These are phyloP conservation scores for Microdochium nivale DNA, from an alignment of 2,329 filamentous ascomycete genomes.

Conservation along the genomic window DNA sequence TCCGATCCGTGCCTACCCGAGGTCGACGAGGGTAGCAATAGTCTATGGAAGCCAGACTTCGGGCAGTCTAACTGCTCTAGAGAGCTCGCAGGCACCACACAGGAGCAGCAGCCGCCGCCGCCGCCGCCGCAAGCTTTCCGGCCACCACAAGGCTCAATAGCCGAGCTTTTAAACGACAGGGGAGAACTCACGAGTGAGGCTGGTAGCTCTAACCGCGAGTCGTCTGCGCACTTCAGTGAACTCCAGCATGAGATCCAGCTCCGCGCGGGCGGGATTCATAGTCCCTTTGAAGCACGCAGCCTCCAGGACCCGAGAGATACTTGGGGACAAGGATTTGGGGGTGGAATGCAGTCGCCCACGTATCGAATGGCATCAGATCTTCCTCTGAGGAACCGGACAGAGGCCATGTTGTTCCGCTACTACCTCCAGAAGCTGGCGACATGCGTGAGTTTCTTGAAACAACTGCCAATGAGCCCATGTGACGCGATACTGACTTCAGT, in stretches of 20 bases:
- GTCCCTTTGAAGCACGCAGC: neutral
- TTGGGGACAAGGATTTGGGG: neutral
- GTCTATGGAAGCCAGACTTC: neutral
- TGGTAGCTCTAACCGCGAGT: neutral
- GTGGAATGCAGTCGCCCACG: constrained; percentile 1
- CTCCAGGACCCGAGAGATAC: neutral
- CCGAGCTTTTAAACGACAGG: neutral
- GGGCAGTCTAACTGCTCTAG: neutral
- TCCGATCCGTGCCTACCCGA: neutral
- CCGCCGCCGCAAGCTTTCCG: neutral
- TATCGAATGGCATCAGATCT: constrained; percentile 10
- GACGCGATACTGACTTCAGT: neutral
- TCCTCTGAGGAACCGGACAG: constrained; percentile 20
- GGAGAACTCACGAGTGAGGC: neutral
- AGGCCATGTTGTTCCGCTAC: constrained; percentile 24
- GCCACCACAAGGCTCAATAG: neutral
- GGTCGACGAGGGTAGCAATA: neutral
- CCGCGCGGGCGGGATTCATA: neutral
- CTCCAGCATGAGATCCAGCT: neutral
- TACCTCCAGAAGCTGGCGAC: constrained; percentile 25
- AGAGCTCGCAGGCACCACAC: neutral
- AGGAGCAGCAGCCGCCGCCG: neutral
- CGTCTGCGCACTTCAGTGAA: neutral
- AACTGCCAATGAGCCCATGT: neutral
- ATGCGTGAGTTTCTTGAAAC: constrained; percentile 17